Evolutionary conservation across 345 rosid genomes (phyloP), one percentile per base, ranked within the genome.

Genomic region (Melaleuca quinquenervia): DNA sequence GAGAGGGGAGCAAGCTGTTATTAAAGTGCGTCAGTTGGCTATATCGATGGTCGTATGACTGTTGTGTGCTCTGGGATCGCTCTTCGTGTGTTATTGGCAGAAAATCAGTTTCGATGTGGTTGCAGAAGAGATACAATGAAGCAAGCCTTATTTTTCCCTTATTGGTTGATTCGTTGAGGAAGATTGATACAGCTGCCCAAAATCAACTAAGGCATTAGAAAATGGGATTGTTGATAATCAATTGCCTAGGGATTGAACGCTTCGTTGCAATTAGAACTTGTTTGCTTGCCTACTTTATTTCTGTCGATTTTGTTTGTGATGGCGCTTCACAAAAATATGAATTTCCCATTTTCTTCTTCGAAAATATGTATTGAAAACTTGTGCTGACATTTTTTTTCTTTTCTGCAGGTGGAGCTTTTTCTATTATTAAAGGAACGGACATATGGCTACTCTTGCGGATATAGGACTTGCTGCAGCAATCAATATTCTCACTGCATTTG

Each of bases 361-460:
- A 2, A 70, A 18, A 5, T 70, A 70, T 10, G 26, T 18, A 20
- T 8, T 9, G 48, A 36, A 18, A 70, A 13, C 60, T 12, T 82
- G 56, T 55, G 64, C 6, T 49, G 74, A 44, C 4, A 1, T 51
- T 64, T 49, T 70, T 48, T 84, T 83, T 85, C 52, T 64, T 70
- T 52, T 82, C 83, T 21, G 27, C 82, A 82, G 87, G 85, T 82
- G 85, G 45, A 82, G 48, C 29, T 50, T 54, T 36, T 18, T 49
- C 21, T 29, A 32, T 21, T 32, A 22, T 48, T 51, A 29, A 84
- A 86, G 90, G 88, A 58, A 29, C 32, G 75, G 82, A 60, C 76
- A 58, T 84, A 97, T 97, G 99, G 98, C 99, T n/a, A 96, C 98
- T 18, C 88, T 97, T 26, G n/a, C 6, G 60, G 99, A 97, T 88